Evolutionary conservation across 2,329 filamentous ascomycete genomes (phyloP), one percentile per base, ranked within the genome.

Genomic region (Xylaria hypoxylon): DNA sequence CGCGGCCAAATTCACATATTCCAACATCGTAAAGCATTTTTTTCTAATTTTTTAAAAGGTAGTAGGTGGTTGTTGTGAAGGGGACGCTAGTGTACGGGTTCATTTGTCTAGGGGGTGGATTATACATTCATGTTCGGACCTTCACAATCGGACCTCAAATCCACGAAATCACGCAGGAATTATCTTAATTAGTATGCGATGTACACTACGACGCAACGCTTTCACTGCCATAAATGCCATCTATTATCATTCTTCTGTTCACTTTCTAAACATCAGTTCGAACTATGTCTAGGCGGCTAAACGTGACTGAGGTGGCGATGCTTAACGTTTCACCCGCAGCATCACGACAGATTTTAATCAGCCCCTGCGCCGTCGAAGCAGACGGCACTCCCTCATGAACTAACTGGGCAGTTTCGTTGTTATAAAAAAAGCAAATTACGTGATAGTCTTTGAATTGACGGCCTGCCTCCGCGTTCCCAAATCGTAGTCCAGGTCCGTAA

Each of bases 401-500:
- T 50, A 22, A 26, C 35, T 50, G 19, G 24, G 22, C 19, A 24
- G 8, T 15, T 19, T 58, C 51, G 33, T 56, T 52, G 45, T 50
- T 40, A 52, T 6, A 42, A 22, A 33, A n/a, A n/a, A 8, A 33
- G 24, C 11, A 35, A 53, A 59, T 44, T 60, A 51, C 26, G 26
- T 26, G 58, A 51, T 48, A 44, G 40, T 40, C 47, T 59, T 53
- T 10, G 19, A 59, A 53, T 51, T 59, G 40, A 61, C 45, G 53
- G 50, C 42, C 40, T 50, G 62, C 57, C 62, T 62, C 53, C 62
- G 52, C 40, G n/a, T 61, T 57, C 22, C 58, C 50, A 40, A 57
- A 59, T 66, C 51, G 38, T 56, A 22, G 35, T 44, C 42, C 3
- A 31, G 45, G 38, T 22, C 40, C 33, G 50, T 64, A 59, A 60